A percentile compares a stretch with the other conserved stretches of the same genome.
phyloP scores from a whole-genome alignment of 192 early-diverging fungal species.

The Backusella australiensis region DNA sequence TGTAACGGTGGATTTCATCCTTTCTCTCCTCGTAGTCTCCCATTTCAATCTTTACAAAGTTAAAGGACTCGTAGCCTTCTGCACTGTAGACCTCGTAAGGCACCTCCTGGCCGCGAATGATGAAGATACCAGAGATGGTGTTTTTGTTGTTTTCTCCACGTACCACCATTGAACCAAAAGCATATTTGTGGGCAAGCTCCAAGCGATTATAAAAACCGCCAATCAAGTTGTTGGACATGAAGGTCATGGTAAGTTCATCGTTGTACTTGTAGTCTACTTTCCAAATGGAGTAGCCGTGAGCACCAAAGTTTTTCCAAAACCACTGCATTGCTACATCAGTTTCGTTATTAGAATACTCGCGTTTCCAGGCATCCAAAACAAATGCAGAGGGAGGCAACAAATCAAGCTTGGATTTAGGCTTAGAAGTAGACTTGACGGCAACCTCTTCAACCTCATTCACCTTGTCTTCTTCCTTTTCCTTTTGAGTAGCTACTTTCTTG shows the following conservation, averaged over 20 bases:
- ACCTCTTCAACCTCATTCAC: conserved; percentile 53
- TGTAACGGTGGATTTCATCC: conserved; percentile 50
- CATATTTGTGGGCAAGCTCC: conserved; percentile 90
- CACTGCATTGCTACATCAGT: conserved; percentile 85
- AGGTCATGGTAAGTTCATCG: conserved; percentile 81
- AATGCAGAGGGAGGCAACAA: conserved; percentile 80
- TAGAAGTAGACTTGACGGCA: conserved; percentile 66
- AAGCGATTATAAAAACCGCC: conserved; percentile 93
- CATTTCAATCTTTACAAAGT: conserved; percentile 73
- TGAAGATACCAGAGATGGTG: conserved; percentile 91
- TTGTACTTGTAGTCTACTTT: conserved; percentile 96
- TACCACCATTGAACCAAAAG: conserved; percentile 84
- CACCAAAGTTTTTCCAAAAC: conserved; percentile 91
- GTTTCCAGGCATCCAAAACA: conserved; percentile 92
- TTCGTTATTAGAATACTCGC: conserved; percentile 96
- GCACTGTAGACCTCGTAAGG: conserved; percentile 73
- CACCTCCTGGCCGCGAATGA: conserved; percentile 83
- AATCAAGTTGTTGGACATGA: conserved; percentile 93
- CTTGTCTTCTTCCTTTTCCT: conserved; percentile 43
- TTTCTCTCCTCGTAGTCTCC: conserved; percentile 53
- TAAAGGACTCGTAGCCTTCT: conserved; percentile 86
- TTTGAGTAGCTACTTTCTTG: background rate
- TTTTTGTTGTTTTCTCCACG: conserved; percentile 84
- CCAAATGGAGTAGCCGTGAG: conserved; percentile 88
- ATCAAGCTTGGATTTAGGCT: conserved; percentile 90